A percentile compares a stretch with the other conserved stretches of the same genome.
Evolutionary conservation across 2,329 filamentous ascomycete genomes (phyloP).

Genomic region (Knoxdaviesia proteae): DNA sequence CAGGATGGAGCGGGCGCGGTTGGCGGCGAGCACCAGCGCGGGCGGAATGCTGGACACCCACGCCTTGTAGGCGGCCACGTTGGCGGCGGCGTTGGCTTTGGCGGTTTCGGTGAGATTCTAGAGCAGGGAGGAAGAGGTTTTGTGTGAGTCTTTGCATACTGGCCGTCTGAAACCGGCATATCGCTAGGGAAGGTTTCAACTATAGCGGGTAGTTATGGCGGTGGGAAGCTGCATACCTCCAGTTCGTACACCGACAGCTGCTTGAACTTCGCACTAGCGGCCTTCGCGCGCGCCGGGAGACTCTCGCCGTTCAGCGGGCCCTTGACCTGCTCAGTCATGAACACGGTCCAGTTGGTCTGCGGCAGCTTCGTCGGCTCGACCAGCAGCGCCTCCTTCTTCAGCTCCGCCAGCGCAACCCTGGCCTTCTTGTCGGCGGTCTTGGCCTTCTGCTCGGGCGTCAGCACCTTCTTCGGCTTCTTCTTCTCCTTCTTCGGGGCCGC

Average conservation of each 20-base stretch:
- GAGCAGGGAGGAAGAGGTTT: background rate
- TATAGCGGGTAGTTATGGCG: background rate
- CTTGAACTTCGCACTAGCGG: slow-evolving; percentile 16
- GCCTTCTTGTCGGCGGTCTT: slow-evolving; percentile 6
- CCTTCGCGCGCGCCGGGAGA: slow-evolving; percentile 8
- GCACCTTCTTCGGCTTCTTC: slow-evolving; percentile 13
- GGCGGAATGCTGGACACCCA: slow-evolving; percentile 26
- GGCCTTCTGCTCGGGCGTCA: slow-evolving; percentile 18
- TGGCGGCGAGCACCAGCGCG: slow-evolving; percentile 21
- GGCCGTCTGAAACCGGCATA: too few relatives aligned
- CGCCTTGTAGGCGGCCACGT: slow-evolving; percentile 17
- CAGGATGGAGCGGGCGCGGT: slow-evolving; percentile 23
- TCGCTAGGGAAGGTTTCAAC: background rate
- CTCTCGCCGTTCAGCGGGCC: slow-evolving; percentile 3
- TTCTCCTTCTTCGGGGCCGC: slow-evolving; percentile 7
- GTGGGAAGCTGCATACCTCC: slow-evolving; percentile 16
- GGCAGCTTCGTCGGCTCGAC: slow-evolving; percentile 16
- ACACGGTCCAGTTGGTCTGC: slow-evolving; percentile 17
- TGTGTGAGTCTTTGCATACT: background rate
- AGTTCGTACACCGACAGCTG: slow-evolving; percentile 17
- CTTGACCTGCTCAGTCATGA: slow-evolving; percentile 12
- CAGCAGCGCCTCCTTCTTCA: slow-evolving; percentile 21
- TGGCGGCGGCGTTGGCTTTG: slow-evolving; percentile 18
- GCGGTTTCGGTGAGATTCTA: slow-evolving; percentile 16
- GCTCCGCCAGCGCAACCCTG: slow-evolving; percentile 4